A percentile compares a stretch with the other conserved stretches of the same genome.
Evolutionary conservation across 345 rosid genomes (phyloP).

Genomic region (Heritiera fomes): DNA sequence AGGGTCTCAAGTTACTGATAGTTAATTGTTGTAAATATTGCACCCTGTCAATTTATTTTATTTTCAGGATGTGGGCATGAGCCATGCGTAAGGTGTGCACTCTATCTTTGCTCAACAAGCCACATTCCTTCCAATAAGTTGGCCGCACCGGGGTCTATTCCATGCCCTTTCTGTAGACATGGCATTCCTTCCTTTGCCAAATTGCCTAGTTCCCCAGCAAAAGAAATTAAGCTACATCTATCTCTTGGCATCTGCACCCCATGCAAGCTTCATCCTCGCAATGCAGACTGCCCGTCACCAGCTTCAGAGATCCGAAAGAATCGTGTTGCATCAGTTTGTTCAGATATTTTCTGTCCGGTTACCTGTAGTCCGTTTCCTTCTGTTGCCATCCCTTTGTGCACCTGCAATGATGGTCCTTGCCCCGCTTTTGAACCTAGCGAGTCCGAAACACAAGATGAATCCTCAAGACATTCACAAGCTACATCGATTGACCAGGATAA

Average conservation of each 20-base stretch:
- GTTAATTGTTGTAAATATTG: neutral
- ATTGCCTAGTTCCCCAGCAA: slow-evolving; percentile 63
- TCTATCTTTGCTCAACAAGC: slow-evolving; percentile 91
- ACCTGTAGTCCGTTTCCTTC: slow-evolving; percentile 96
- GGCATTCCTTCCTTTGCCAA: slow-evolving; percentile 73
- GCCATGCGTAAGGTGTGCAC: slow-evolving; percentile 93
- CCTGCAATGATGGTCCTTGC: slow-evolving; percentile 83
- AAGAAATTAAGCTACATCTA: slow-evolving; percentile 60
- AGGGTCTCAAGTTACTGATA: neutral
- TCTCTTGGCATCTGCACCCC: slow-evolving; percentile 90
- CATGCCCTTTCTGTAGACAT: slow-evolving; percentile 96
- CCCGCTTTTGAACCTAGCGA: slow-evolving; percentile 70
- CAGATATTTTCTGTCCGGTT: slow-evolving; percentile 86
- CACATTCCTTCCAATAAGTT: slow-evolving; percentile 59
- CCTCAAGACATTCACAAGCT: slow-evolving; percentile 47
- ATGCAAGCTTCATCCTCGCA: slow-evolving; percentile 82
- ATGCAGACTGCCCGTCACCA: slow-evolving; percentile 55
- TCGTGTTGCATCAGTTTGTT: slow-evolving; percentile 74
- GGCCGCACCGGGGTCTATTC: slow-evolving; percentile 81
- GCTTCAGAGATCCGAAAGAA: slow-evolving; percentile 63
- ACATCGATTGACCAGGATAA: slow-evolving; percentile 61
- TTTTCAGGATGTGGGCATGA: slow-evolving; percentile 89
- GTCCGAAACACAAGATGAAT: slow-evolving; percentile 47
- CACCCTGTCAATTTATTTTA: slow-evolving; percentile 8
- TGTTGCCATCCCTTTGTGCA: slow-evolving; percentile 79